A percentile compares a stretch with the other conserved stretches of the same genome.
phyloP scores from a whole-genome alignment of 371 early-diverging fungal genomes.

The Mucor indicus region DNA sequence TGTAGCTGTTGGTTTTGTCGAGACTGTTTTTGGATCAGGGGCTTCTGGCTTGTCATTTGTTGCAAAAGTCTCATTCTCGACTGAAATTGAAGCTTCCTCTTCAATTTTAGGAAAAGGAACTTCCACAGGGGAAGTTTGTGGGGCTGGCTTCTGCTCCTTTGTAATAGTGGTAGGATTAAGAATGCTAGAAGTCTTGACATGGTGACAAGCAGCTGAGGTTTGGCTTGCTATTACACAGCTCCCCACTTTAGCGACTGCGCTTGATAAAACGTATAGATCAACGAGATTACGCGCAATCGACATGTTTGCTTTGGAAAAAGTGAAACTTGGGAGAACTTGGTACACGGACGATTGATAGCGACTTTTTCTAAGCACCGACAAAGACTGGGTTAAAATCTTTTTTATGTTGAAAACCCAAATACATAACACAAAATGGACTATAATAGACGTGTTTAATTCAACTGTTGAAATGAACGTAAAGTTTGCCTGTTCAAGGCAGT shows the following conservation, averaged over 20 bases:
- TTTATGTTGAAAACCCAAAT: no score
- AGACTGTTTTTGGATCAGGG: no score
- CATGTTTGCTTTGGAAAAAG: no score
- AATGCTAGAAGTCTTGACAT: constrained; percentile 41
- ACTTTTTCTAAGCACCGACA: no score
- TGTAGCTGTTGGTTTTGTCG: no score
- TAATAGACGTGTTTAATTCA: no score
- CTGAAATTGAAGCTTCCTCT: not conserved
- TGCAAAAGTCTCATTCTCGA: no score
- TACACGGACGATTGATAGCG: no score
- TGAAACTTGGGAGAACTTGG: no score
- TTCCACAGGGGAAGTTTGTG: constrained; percentile 2
- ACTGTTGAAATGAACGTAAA: not conserved
- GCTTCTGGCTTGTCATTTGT: no score
- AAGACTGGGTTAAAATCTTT: no score
- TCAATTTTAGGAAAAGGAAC: constrained; percentile 8
- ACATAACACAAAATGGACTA: no score
- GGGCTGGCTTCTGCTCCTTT: not conserved
- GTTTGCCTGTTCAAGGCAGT: not conserved
- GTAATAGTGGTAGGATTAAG: constrained; percentile 33
- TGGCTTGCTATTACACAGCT: constrained; percentile 26
- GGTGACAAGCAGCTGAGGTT: constrained; percentile 28
- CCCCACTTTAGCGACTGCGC: constrained; percentile 29
- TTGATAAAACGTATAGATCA: constrained; percentile 37
- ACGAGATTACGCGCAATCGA: constrained; percentile 34